A percentile compares a stretch with the other conserved stretches of the same genome.
Evolutionary conservation across 2,329 filamentous ascomycete species (phyloP).

Genomic region (Cytospora leucostoma): DNA sequence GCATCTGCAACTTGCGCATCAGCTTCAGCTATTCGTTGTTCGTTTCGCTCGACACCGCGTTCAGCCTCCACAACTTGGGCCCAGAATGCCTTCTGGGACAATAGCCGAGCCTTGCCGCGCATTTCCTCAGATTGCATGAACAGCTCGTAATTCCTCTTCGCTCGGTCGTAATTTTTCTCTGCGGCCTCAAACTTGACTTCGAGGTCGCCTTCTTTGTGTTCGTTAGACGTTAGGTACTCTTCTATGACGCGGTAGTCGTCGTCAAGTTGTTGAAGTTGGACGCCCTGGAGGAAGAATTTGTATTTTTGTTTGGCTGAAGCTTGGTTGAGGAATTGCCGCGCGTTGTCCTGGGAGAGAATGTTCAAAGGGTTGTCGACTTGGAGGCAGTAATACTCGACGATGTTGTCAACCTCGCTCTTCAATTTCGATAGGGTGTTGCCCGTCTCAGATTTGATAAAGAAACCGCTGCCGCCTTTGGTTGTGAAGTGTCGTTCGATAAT

Average conservation of each 20-base stretch:
- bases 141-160: slow-evolving; percentile 64
- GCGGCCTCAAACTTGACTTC: slow-evolving; percentile 64
- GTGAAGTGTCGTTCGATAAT: slow-evolving; percentile 90
- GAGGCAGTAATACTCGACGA: slow-evolving; percentile 88
- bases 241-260: slow-evolving; percentile 86
- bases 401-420: slow-evolving; percentile 85
- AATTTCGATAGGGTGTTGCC: slow-evolving; percentile 77
- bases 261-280: slow-evolving; percentile 88
- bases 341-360: slow-evolving; percentile 92
- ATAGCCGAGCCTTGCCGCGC: slow-evolving; percentile 58
- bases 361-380: slow-evolving; percentile 98
- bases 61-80: slow-evolving; percentile 81
- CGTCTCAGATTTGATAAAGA: slow-evolving; percentile 78
- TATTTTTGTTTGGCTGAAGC: slow-evolving; percentile 86
- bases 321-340: slow-evolving; percentile 86
- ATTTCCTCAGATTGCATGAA: slow-evolving; percentile 68
- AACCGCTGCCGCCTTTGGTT: slow-evolving; percentile 71
- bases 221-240: slow-evolving; percentile 73
- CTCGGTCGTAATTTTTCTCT: slow-evolving; percentile 59
- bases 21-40: slow-evolving; percentile 40
- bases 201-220: slow-evolving; percentile 62
- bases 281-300: slow-evolving; percentile 93
- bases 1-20: slow-evolving; percentile 49
- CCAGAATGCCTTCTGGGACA: slow-evolving; percentile 78
- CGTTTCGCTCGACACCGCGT: slow-evolving; percentile 43